Base-by-base conservation (phyloP, 2,329 filamentous ascomycete genomes). In the Colletotrichum salicis region DNA sequence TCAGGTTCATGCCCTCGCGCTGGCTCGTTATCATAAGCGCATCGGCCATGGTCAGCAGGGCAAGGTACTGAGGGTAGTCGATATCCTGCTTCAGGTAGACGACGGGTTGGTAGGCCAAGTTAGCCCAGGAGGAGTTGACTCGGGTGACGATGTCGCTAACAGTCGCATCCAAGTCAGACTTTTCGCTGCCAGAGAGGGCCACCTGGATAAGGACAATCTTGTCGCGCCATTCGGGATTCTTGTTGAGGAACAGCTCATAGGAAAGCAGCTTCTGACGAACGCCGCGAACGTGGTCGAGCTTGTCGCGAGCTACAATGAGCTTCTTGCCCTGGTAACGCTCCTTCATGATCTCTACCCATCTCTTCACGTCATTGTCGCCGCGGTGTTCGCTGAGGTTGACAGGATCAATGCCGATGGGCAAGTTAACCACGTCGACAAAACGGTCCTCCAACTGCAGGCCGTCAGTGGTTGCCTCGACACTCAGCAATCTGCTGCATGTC, bases 51-150 rank as follows among this genome's bases (percentile, higher is more conserved):
- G 94, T 94, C 58, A 98, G 87, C 8, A 98, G 86, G 1, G 95
- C 96, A n/a, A 98, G 88, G 77, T 98, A 98, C 79, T 98, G 95
- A 0, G 93, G 87, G 79, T 97, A 97, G 70, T 94, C 92, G 71
- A 98, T 96, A 77, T 98, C 96, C 81, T 98, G 96, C 82, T 97
- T 95, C 64, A 98, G 86, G 81, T 98, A 98, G 6, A 98, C 93
- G 12, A 98, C 89, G 1, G 96, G 96, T 78, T 97, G 95, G 78
- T 98, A 96, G 0, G 94, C 94, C 61, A 98, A 86, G 31, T 95
- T 97, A 7, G 95, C 95, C 86, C 95, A 95, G 1, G 91, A 91
- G 1, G 94, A 96, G 81, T 98, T 97, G 80, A 98, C 96, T 71
- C 96, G 91, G 64, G 94, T 97, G 74, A 97, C 95, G 79, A 98